Percentiles rank a stretch among this genome's conserved stretches.
phyloP scores from a whole-genome alignment of 139 green algal genomes.

The Closterium sp. region DNA sequence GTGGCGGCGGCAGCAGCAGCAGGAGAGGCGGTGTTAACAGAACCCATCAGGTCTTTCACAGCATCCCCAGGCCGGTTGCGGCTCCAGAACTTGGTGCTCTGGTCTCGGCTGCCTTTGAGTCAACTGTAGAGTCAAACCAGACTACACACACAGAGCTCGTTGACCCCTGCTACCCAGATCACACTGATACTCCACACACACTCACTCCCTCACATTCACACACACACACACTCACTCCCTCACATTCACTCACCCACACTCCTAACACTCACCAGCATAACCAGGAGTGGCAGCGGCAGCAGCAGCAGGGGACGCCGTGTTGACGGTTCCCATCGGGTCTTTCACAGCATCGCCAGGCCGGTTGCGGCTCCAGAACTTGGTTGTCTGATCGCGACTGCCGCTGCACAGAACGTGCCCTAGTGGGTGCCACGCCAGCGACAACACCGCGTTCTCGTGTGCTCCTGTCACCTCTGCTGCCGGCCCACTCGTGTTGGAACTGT shows the following conservation, averaged over 20 bases:
- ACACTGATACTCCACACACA: too few relatives aligned
- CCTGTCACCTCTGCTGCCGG: conserved; percentile 61
- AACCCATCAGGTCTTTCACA: conserved; percentile 1
- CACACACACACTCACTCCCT: too few relatives aligned
- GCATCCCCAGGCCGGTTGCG: conserved; percentile 51
- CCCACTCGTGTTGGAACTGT: conserved; percentile 1
- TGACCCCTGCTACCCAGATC: too few relatives aligned
- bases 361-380: conserved; percentile 76
- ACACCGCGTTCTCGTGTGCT: conserved; percentile 72
- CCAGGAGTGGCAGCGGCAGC: neutral
- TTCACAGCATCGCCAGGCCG: conserved; percentile 48
- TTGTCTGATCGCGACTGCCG: conserved; percentile 60
- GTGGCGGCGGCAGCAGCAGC: too few relatives aligned
- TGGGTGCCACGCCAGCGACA: conserved; percentile 79
- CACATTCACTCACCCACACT: too few relatives aligned
- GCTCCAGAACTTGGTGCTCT: conserved; percentile 76
- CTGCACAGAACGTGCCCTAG: conserved; percentile 77
- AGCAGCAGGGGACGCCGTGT: neutral
- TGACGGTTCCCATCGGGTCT: neutral
- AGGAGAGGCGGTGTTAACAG: too few relatives aligned
- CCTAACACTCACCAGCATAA: neutral
- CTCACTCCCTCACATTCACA: too few relatives aligned
- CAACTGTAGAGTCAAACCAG: too few relatives aligned
- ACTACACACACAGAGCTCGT: too few relatives aligned
- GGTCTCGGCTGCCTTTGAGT: conserved; percentile 60